Conservation (phyloP, 2,329 filamentous ascomycete species). For the Curvularia sp. region DNA sequence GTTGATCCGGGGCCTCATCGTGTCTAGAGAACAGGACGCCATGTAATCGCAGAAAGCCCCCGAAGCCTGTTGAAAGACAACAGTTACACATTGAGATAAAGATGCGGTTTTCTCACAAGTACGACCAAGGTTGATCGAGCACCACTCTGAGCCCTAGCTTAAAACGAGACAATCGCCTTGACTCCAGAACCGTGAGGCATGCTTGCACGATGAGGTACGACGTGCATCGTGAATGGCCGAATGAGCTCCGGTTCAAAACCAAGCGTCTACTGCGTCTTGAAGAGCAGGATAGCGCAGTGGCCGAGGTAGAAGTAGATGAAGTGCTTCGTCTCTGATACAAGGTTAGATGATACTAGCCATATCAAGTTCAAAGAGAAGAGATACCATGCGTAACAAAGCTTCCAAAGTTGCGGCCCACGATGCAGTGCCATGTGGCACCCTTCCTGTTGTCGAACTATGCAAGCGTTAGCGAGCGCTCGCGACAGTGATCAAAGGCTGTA, state of each 20-base stretch:
- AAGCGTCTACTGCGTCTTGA: slow-evolving; percentile 85
- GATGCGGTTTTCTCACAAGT: neutral
- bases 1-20: slow-evolving; percentile 11
- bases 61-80: slow-evolving; percentile 6
- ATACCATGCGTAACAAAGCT: slow-evolving; percentile 98
- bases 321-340: slow-evolving; percentile 86
- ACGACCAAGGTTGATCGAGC: neutral
- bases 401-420: slow-evolving; percentile 97
- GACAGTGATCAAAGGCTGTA: neutral
- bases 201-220: slow-evolving; percentile 7
- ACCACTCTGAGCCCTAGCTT: slow-evolving; percentile 13
- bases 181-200: slow-evolving; percentile 3
- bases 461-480: slow-evolving; percentile 25
- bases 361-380: neutral
- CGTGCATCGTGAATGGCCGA: slow-evolving; percentile 6
- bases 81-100: neutral
- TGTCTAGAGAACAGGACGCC: slow-evolving; percentile 2
- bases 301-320: slow-evolving; percentile 99
- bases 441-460: slow-evolving; percentile 91
- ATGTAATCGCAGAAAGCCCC: slow-evolving; percentile 12
- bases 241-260: slow-evolving; percentile 12
- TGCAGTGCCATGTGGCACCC: slow-evolving; percentile 99
- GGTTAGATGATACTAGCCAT: slow-evolving; percentile 21
- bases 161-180: slow-evolving; percentile 12
- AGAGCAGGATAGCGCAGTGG: slow-evolving; percentile 96